Percentiles rank a stretch among this genome's conserved stretches.
phyloP scores from a whole-genome alignment of 2,329 filamentous ascomycete species.

The Cercospora sojina region DNA sequence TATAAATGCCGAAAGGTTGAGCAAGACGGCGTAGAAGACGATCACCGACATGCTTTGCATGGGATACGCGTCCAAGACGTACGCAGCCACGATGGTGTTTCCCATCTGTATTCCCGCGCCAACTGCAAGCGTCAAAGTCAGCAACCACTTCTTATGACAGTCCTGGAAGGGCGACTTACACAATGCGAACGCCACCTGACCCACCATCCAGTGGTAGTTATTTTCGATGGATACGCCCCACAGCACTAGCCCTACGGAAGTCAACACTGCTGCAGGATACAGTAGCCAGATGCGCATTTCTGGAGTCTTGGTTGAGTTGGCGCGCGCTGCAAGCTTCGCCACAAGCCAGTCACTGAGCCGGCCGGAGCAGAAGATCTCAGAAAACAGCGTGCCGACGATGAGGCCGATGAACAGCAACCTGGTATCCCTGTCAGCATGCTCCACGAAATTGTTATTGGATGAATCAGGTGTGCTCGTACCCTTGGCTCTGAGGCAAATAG shows the following conservation, averaged over 20 bases:
- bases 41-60: constrained; percentile 25
- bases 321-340: constrained; percentile 21
- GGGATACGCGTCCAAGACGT: constrained; percentile 24
- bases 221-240: constrained; percentile 24
- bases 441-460: no score
- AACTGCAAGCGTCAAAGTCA: constrained; percentile 11
- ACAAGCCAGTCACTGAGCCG: constrained; percentile 24
- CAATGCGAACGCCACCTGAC: constrained; percentile 23
- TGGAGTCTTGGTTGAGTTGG: constrained; percentile 16
- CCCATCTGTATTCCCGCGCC: constrained; percentile 26
- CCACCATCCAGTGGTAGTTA: constrained; percentile 26
- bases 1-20: constrained; percentile 23
- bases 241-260: constrained; percentile 18
- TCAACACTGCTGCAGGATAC: constrained; percentile 21
- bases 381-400: constrained; percentile 24
- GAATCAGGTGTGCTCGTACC: not conserved
- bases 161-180: constrained; percentile 9
- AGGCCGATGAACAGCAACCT: constrained; percentile 23
- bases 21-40: constrained; percentile 25
- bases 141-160: not conserved
- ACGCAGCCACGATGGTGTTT: constrained; percentile 23
- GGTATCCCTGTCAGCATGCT: not conserved
- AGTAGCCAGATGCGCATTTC: constrained; percentile 25
- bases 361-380: constrained; percentile 23
- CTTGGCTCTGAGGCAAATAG: constrained; percentile 22